Percentiles rank a stretch among this genome's conserved stretches.
phyloP scores from a whole-genome alignment of 2,329 filamentous ascomycete genomes.

The Fusarium zealandicum region DNA sequence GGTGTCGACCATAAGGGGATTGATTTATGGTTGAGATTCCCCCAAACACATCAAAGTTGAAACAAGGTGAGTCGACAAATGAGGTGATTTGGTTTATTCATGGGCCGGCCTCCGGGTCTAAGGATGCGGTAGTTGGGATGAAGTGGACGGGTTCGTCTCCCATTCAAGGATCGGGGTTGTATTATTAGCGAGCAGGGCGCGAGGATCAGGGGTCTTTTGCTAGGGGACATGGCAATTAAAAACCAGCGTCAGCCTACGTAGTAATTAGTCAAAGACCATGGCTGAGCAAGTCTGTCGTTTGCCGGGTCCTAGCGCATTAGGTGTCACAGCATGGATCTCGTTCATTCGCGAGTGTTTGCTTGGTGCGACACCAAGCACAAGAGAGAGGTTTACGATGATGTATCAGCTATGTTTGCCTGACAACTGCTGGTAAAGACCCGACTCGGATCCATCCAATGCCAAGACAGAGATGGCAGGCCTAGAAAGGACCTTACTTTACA shows the following conservation, averaged over 20 bases:
- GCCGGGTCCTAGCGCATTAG: not conserved
- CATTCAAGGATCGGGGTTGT: slow-evolving; percentile 5
- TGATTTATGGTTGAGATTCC: not conserved
- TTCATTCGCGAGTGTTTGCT: too few species aligned
- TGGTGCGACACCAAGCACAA: too few species aligned
- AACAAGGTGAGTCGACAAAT: slow-evolving; percentile 5
- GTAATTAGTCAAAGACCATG: not conserved
- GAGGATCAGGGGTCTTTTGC: slow-evolving; percentile 2
- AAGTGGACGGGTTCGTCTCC: slow-evolving; percentile 3
- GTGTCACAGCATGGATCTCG: not conserved
- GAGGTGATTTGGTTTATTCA: slow-evolving; percentile 9
- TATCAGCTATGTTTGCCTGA: slow-evolving; percentile 3
- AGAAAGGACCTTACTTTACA: slow-evolving; percentile 11
- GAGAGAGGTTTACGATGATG: not conserved
- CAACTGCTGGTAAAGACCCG: slow-evolving; percentile 4
- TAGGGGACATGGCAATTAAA: slow-evolving; percentile 9
- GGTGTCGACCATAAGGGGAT: too few species aligned
- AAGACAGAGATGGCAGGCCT: slow-evolving; percentile 9
- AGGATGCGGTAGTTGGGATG: slow-evolving; percentile 25
- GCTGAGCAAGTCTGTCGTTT: not conserved
- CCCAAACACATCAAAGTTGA: not conserved
- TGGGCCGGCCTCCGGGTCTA: slow-evolving; percentile 14
- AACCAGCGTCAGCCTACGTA: slow-evolving; percentile 13
- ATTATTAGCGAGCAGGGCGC: not conserved
- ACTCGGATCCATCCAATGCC: too few species aligned